These are phyloP conservation scores for Rhodotorula sp. DNA, from an alignment of 1,284 basidiomycete species.

Conservation along the genomic window DNA sequence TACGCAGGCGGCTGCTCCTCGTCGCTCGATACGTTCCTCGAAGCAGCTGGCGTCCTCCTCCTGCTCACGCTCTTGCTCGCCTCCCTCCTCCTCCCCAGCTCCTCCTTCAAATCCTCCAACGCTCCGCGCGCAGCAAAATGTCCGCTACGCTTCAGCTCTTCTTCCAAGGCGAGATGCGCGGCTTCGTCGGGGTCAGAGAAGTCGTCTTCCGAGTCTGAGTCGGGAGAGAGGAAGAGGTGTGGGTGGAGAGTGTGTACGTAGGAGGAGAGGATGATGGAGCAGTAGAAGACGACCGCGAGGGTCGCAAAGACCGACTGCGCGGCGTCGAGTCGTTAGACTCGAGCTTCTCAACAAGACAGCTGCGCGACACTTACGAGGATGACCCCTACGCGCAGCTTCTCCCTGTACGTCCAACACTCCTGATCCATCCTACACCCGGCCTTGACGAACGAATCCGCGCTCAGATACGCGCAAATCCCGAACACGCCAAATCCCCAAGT, in stretches of 20 bases:
- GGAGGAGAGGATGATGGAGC: slow-evolving; percentile 21
- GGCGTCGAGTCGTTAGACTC: background rate
- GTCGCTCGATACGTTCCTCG: too few species aligned
- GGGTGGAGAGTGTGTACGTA: slow-evolving; percentile 31
- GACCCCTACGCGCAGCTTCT: slow-evolving; percentile 7
- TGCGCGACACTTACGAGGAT: background rate
- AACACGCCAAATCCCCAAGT: slow-evolving; percentile 22
- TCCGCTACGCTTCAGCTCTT: background rate
- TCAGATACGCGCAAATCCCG: slow-evolving; percentile 9
- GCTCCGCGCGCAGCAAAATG: slow-evolving; percentile 10
- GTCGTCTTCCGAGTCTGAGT: slow-evolving; percentile 30
- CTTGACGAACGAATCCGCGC: slow-evolving; percentile 9
- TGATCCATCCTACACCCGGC: slow-evolving; percentile 7
- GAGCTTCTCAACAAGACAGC: rapidly evolving
- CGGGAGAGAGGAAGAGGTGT: slow-evolving; percentile 19
- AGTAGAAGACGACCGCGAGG: slow-evolving; percentile 24
- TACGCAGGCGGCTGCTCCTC: too few species aligned
- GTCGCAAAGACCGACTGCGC: slow-evolving; percentile 19
- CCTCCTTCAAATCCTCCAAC: background rate
- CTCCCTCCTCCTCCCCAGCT: background rate
- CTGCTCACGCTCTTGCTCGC: too few species aligned
- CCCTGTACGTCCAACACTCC: slow-evolving; percentile 1
- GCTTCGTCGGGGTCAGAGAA: slow-evolving; percentile 17
- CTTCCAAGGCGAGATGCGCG: background rate
- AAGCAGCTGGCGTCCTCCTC: too few species aligned